A percentile compares a stretch with the other conserved stretches of the same genome.
phyloP scores from a whole-genome alignment of 140 eudicot species.

The Cichorium intybus region DNA sequence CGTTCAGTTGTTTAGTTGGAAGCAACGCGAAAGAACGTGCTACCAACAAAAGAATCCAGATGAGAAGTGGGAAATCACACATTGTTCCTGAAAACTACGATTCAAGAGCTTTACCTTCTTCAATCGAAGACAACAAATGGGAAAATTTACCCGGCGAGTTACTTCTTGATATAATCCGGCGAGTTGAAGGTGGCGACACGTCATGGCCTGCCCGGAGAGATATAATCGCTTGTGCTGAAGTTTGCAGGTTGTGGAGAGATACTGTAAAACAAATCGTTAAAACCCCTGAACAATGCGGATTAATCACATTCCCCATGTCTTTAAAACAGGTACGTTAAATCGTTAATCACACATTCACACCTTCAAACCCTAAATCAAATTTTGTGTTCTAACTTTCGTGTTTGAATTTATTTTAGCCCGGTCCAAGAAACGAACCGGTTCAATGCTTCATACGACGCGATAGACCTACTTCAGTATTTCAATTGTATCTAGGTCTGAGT shows the following conservation, averaged over 20 bases:
- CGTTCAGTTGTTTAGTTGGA: conserved; percentile 34
- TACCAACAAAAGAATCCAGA: conserved; percentile 20
- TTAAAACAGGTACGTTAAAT: conserved; percentile 53
- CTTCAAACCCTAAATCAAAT: not conserved
- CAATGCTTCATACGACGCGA: conserved; percentile 67
- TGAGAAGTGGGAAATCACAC: conserved; percentile 31
- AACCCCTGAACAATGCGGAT: conserved; percentile 79
- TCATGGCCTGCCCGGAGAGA: conserved; percentile 62
- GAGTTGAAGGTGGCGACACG: conserved; percentile 44
- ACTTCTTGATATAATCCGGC: conserved; percentile 57
- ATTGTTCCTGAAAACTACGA: conserved; percentile 43
- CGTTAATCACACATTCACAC: not conserved
- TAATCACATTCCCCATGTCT: conserved; percentile 69
- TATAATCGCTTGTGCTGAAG: conserved; percentile 60
- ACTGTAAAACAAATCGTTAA: conserved; percentile 45
- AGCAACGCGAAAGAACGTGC: conserved; percentile 23
- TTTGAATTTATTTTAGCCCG: conserved; percentile 39
- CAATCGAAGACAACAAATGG: conserved; percentile 44
- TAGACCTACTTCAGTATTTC: conserved; percentile 40
- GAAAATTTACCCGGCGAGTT: conserved; percentile 51
- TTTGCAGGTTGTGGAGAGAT: conserved; percentile 67
- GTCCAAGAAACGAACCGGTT: conserved; percentile 58
- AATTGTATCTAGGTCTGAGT: conserved; percentile 55
- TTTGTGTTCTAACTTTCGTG: not conserved
- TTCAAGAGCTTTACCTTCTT: conserved; percentile 14